phyloP scores from a whole-genome alignment of 169 alveolate species.

The Plasmodium billcollinsi region DNA sequence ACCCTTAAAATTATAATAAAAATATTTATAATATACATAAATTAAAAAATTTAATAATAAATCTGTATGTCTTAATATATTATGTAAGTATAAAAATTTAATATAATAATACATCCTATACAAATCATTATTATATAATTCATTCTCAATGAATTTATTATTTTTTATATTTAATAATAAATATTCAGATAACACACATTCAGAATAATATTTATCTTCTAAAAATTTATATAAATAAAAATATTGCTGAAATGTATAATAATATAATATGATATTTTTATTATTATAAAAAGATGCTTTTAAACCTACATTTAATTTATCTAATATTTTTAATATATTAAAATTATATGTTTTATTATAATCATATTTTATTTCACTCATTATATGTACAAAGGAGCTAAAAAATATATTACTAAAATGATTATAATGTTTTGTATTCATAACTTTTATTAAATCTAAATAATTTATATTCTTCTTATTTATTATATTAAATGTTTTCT shows the following conservation, averaged over 20 bases:
- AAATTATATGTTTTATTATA: slow-evolving; percentile 53
- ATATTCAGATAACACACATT: slow-evolving; percentile 59
- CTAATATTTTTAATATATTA: slow-evolving; percentile 52
- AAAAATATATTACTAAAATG: slow-evolving; percentile 65
- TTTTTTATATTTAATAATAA: slow-evolving; percentile 24
- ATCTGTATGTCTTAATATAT: slow-evolving; percentile 39
- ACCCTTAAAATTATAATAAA: slow-evolving; percentile 33
- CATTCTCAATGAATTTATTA: slow-evolving; percentile 22
- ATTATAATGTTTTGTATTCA: slow-evolving; percentile 30
- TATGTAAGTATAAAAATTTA: slow-evolving; percentile 44
- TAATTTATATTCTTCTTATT: slow-evolving; percentile 47
- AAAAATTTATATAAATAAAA: slow-evolving; percentile 48
- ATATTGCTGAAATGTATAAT: slow-evolving; percentile 63
- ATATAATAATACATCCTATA: slow-evolving; percentile 49
- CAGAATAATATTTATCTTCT: slow-evolving; percentile 59
- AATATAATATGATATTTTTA: slow-evolving; percentile 54
- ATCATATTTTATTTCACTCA: slow-evolving; percentile 72
- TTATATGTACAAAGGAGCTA: slow-evolving; percentile 25
- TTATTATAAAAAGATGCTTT: slow-evolving; percentile 74
- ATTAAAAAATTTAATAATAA: slow-evolving; percentile 52
- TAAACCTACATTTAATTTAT: slow-evolving; percentile 65
- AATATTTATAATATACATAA: slow-evolving; percentile 74
- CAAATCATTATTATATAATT: slow-evolving; percentile 20
- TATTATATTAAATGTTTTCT: slow-evolving; percentile 10
- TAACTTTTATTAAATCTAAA: slow-evolving; percentile 27